phyloP scores from a whole-genome alignment of 2,329 filamentous ascomycete genomes.

The Phyllosticta ampelicida region DNA sequence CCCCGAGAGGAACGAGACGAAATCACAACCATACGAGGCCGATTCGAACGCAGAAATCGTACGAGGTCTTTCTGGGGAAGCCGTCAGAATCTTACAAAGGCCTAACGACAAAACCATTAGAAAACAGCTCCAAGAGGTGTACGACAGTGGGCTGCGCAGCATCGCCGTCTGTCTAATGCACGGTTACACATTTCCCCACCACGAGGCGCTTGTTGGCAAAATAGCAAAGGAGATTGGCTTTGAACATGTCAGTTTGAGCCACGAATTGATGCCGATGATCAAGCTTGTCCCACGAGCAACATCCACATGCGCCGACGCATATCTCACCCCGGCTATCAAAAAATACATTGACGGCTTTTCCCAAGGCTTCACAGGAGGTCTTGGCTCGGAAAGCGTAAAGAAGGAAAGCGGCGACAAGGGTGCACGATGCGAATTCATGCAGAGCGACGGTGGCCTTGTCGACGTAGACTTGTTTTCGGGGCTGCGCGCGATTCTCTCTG shows the following conservation, averaged over 20 bases:
- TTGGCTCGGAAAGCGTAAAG: constrained; percentile 66
- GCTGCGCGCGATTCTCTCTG: constrained; percentile 73
- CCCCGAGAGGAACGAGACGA: constrained; percentile 52
- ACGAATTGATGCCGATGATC: constrained; percentile 81
- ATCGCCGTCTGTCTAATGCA: constrained; percentile 90
- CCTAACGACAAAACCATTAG: constrained; percentile 49
- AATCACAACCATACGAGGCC: constrained; percentile 41
- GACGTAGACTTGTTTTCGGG: constrained; percentile 77
- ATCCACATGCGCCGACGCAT: constrained; percentile 69
- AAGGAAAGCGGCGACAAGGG: constrained; percentile 53
- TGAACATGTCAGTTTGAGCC: constrained; percentile 67
- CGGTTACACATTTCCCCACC: constrained; percentile 79
- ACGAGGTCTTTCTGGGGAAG: constrained; percentile 61
- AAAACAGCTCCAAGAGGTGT: constrained; percentile 54
- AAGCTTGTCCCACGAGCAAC: constrained; percentile 67
- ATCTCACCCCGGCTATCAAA: constrained; percentile 67
- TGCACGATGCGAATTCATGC: constrained; percentile 90
- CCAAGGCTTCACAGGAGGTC: constrained; percentile 66
- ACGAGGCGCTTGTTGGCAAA: constrained; percentile 67
- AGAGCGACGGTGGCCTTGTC: constrained; percentile 63
- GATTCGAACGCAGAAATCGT: constrained; percentile 47
- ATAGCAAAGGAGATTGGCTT: constrained; percentile 75
- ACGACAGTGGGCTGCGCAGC: constrained; percentile 60
- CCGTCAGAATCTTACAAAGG: constrained; percentile 56
- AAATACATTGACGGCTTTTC: constrained; percentile 71